These are phyloP conservation scores for Thermothielavioides terrestris DNA, from an alignment of 495 filamentous ascomycete species.

Conservation along the genomic window DNA sequence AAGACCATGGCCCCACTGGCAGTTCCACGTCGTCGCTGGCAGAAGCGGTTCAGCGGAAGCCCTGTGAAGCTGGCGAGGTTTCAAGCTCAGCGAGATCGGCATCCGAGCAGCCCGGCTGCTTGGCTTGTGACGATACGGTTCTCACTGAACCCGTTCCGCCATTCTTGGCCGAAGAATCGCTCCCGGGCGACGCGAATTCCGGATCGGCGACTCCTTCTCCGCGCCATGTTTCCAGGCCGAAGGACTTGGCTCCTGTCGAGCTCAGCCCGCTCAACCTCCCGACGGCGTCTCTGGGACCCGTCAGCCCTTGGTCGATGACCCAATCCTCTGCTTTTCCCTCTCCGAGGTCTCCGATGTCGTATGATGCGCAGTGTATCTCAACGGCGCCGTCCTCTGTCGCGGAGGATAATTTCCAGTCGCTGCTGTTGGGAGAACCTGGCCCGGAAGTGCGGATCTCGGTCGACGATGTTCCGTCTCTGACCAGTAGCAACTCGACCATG, in stretches of 20 bases:
- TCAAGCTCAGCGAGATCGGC: neutral
- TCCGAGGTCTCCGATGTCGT: conserved; percentile 53
- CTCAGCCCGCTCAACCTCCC: conserved; percentile 38
- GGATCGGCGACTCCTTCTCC: conserved; percentile 52
- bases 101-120: neutral
- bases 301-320: conserved; percentile 44
- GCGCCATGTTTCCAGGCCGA: conserved; percentile 42
- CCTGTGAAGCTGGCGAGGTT: neutral
- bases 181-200: conserved; percentile 18
- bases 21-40: neutral
- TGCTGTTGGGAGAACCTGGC: conserved; percentile 53
- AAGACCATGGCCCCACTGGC: neutral
- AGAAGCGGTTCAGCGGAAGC: neutral
- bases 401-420: conserved; percentile 56
- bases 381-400: conserved; percentile 63
- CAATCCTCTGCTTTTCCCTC: conserved; percentile 48
- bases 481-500: conserved; percentile 79
- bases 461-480: conserved; percentile 81
- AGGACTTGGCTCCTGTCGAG: conserved; percentile 48
- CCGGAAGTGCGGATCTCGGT: conserved; percentile 64
- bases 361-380: conserved; percentile 60
- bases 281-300: conserved; percentile 39
- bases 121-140: neutral
- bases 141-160: neutral
- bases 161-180: neutral